phyloP scores from a whole-genome alignment of 1,284 basidiomycete species.

The Pulveroboletus sp. region DNA sequence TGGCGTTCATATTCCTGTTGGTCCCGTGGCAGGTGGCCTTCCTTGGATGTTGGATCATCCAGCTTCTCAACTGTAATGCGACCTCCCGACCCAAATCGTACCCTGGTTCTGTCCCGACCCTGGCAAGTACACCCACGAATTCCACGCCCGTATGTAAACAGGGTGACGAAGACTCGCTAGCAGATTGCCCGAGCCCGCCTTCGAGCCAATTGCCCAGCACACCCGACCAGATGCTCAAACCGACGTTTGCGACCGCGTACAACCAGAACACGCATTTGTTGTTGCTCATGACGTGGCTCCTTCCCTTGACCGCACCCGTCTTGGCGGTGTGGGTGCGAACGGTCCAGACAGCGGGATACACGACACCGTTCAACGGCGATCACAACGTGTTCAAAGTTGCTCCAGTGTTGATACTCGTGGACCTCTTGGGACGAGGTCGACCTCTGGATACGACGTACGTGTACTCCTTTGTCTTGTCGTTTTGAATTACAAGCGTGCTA shows the following conservation, averaged over 20 bases:
- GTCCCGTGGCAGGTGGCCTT: constrained; percentile 92
- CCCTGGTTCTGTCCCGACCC: constrained; percentile 30
- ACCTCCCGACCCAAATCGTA: constrained; percentile 17
- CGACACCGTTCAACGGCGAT: constrained; percentile 75
- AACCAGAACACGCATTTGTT: constrained; percentile 65
- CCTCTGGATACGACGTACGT: constrained; percentile 45
- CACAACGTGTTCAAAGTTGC: constrained; percentile 70
- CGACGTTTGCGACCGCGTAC: constrained; percentile 30
- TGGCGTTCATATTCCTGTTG: constrained; percentile 66
- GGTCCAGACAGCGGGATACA: constrained; percentile 69
- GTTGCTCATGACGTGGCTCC: constrained; percentile 79
- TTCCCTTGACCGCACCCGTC: constrained; percentile 80
- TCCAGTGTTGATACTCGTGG: constrained; percentile 67
- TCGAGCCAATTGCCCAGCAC: neutral
- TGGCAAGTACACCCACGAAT: constrained; percentile 21
- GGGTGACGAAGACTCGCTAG: neutral
- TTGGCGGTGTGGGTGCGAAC: constrained; percentile 92
- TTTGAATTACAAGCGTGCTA: constrained; percentile 5
- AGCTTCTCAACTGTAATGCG: constrained; percentile 62
- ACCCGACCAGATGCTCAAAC: neutral
- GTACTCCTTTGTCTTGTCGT: neutral
- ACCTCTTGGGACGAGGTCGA: constrained; percentile 55
- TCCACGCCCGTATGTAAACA: constrained; percentile 4
- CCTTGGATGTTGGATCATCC: constrained; percentile 77
- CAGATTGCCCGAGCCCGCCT: neutral